Percentiles rank a stretch among this genome's conserved stretches.
These are phyloP conservation scores for Pseudonitzschia delicatissima DNA, from an alignment of 108 stramenopile species.

Conservation along the genomic window DNA sequence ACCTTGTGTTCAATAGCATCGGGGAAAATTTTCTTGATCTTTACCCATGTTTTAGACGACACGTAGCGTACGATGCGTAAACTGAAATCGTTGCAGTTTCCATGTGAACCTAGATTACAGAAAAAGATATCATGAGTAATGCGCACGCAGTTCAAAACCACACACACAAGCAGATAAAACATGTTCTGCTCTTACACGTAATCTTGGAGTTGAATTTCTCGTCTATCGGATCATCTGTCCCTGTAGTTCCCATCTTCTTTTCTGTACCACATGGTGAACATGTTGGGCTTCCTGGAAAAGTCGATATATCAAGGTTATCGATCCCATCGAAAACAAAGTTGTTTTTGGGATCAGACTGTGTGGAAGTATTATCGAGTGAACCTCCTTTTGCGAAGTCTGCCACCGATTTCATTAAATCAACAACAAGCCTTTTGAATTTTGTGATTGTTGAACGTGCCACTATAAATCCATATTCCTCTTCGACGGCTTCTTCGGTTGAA, in stretches of 20 bases:
- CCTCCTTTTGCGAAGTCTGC: slow-evolving; percentile 15
- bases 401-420: slow-evolving; percentile 15
- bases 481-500: slow-evolving; percentile 14
- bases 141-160: not conserved
- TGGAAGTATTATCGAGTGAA: not conserved
- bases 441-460: slow-evolving; percentile 21
- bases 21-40: slow-evolving; percentile 55
- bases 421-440: slow-evolving; percentile 22
- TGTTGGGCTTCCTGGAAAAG: not conserved
- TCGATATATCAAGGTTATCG: slow-evolving; percentile 16
- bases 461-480: slow-evolving; percentile 22
- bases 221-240: slow-evolving; percentile 21
- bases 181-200: slow-evolving; percentile 26
- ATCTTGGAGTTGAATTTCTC: slow-evolving; percentile 40
- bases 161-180: slow-evolving; percentile 25
- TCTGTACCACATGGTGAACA: too few relatives aligned
- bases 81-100: slow-evolving; percentile 23
- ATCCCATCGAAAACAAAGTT: slow-evolving; percentile 20
- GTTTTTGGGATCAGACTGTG: not conserved
- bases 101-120: slow-evolving; percentile 29
- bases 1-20: slow-evolving; percentile 42
- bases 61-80: slow-evolving; percentile 32
- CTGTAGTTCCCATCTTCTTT: too few relatives aligned
- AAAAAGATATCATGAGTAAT: not conserved
- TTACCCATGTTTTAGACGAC: slow-evolving; percentile 35